Evolutionary conservation across 306 rosid species (phyloP), one percentile per base, ranked within the genome.

Genomic region (Cicer arietinum): DNA sequence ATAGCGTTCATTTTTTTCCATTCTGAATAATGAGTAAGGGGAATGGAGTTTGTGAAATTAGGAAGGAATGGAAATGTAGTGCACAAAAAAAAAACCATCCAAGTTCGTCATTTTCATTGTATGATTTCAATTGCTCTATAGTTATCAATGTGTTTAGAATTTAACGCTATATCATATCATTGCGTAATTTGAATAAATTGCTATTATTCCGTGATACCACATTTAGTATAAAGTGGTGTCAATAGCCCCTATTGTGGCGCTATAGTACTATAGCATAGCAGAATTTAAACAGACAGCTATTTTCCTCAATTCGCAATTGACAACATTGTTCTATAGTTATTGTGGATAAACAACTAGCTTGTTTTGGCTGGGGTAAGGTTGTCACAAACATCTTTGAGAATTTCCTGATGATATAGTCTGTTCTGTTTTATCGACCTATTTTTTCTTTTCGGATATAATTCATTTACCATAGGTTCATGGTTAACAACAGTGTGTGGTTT

Each of bases 21-120:
- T 75, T 7, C 35, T 53, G 13, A 53, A 54, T 61, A 67, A 20
- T 7, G 35, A 22, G 40, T 51, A 7, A 11, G 61, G 25, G 43
- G 17, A 12, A 16, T 43, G 44, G 17, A 8, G 25, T 73, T 73
- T 45, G 14, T 57, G 51, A 57, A 41, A 50, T 41, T 13, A 5
- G 84, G 79, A 73, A 64, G 17, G 45, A 72, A 56, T 9, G 46
- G 46, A 6, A 39, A 45, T 18, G 7, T 20, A 30, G 45, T 65
- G 12, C 10, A 2, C 20, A 22, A 2, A 2, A 22, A 22, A 1
- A 45, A 20, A 25, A 16, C 6, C 37, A 59, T 52, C 39, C 7
- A 1, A 43, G 8, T 43, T 79, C n/a, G n/a, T 53, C 40, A 16
- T 8, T 54, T 65, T 39, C 18, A 25, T 2, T 25, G 35, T 25